phyloP scores from a whole-genome alignment of 495 filamentous ascomycete species.

The Aspergillus incahuasiensis region DNA sequence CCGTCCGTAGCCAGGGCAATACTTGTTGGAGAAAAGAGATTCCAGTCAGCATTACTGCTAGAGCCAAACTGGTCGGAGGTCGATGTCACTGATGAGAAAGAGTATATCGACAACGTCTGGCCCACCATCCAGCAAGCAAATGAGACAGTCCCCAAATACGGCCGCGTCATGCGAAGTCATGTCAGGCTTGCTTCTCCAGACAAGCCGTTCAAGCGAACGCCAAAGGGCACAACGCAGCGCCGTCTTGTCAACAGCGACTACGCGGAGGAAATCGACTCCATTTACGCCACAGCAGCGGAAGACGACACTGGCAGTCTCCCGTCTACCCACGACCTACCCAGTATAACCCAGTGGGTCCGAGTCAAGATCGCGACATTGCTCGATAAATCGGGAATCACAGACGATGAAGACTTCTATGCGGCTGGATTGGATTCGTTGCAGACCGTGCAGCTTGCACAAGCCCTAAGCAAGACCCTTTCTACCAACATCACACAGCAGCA shows the following conservation, averaged over 20 bases:
- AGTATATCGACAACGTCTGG: slow-evolving; percentile 15
- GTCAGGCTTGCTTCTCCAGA: slow-evolving; percentile 15
- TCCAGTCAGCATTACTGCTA: slow-evolving; percentile 23
- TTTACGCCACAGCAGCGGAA: neutral
- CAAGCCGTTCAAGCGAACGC: slow-evolving; percentile 1
- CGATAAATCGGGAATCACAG: slow-evolving; percentile 15
- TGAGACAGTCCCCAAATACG: slow-evolving; percentile 8
- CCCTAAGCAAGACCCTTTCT: neutral
- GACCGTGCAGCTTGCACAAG: slow-evolving; percentile 5
- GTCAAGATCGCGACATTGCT: slow-evolving; percentile 17
- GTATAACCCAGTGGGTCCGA: slow-evolving; percentile 15
- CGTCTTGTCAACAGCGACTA: slow-evolving; percentile 1
- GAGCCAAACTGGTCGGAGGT: slow-evolving; percentile 6
- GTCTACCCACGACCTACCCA: slow-evolving; percentile 2
- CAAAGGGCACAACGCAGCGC: slow-evolving; percentile 51
- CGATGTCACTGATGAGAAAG: slow-evolving; percentile 1
- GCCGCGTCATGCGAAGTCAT: slow-evolving; percentile 18
- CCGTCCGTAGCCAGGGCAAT: slow-evolving; percentile 45
- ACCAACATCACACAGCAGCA: neutral
- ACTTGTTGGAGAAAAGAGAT: slow-evolving; percentile 41
- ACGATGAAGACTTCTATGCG: slow-evolving; percentile 10
- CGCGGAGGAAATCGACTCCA: slow-evolving; percentile 9
- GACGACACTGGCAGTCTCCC: neutral
- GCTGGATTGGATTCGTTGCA: slow-evolving; percentile 18
- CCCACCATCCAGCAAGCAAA: slow-evolving; percentile 14